Evolutionary conservation across 1,284 basidiomycete species (phyloP).

Genomic region (Trametes pubescens): DNA sequence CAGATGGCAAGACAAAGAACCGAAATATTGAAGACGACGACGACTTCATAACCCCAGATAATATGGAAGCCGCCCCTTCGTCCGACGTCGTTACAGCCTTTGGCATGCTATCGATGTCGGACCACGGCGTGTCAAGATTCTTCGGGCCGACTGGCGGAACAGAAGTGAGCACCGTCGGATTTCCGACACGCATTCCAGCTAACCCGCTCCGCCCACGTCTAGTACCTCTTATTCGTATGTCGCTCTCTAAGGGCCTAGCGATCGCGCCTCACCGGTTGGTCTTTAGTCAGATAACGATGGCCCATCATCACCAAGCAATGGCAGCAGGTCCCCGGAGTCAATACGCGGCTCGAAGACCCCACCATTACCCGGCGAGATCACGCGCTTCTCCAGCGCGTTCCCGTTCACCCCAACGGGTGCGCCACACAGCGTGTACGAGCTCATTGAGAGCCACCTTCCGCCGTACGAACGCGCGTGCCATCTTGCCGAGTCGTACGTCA

Average conservation of each 20-base stretch:
- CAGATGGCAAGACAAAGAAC: slow-evolving; percentile 62
- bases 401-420: slow-evolving; percentile 70
- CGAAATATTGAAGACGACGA: slow-evolving; percentile 41
- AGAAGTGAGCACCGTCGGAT: slow-evolving; percentile 46
- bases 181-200: slow-evolving; percentile 2
- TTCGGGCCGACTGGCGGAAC: slow-evolving; percentile 71
- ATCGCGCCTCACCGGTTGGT: slow-evolving; percentile 13
- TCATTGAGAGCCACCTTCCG: slow-evolving; percentile 52
- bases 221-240: slow-evolving; percentile 44
- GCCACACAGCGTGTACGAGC: slow-evolving; percentile 51
- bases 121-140: slow-evolving; percentile 67
- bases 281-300: slow-evolving; percentile 39
- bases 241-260: slow-evolving; percentile 1
- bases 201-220: slow-evolving; percentile 15
- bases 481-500: slow-evolving; percentile 69
- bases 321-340: slow-evolving; percentile 44
- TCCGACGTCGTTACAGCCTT: slow-evolving; percentile 45
- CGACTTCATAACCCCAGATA: slow-evolving; percentile 23
- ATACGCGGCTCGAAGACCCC: slow-evolving; percentile 46
- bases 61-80: slow-evolving; percentile 18
- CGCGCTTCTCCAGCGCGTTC: slow-evolving; percentile 66
- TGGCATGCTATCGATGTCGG: slow-evolving; percentile 69
- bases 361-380: slow-evolving; percentile 50
- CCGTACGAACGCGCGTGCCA: slow-evolving; percentile 53
- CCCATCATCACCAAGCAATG: slow-evolving; percentile 36